Evolutionary conservation across 495 filamentous ascomycete genomes (phyloP).

Genomic region (Penicillium turbatum): DNA sequence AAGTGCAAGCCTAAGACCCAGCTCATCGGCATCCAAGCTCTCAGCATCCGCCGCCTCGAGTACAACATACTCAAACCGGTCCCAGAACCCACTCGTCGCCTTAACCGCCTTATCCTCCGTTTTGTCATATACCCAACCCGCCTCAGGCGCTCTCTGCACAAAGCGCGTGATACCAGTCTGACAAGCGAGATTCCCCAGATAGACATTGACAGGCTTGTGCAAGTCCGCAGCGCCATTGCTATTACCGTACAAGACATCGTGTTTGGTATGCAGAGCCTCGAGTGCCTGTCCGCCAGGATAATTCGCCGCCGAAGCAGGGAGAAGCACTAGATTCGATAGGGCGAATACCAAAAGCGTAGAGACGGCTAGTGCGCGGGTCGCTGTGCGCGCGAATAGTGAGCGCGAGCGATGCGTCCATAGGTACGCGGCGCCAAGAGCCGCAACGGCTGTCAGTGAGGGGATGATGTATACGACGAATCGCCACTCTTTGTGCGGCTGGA

Average conservation of each 20-base stretch:
- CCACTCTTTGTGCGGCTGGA: slow-evolving; percentile 92
- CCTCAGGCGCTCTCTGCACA: slow-evolving; percentile 41
- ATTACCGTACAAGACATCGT: slow-evolving; percentile 3
- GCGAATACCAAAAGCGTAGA: slow-evolving; percentile 58
- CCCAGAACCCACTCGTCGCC: slow-evolving; percentile 68
- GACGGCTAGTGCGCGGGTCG: slow-evolving; percentile 54
- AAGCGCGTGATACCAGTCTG: slow-evolving; percentile 95
- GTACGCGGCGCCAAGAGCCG: slow-evolving; percentile 68
- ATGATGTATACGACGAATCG: slow-evolving; percentile 90
- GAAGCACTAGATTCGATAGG: slow-evolving; percentile 59
- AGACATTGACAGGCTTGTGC: slow-evolving; percentile 43
- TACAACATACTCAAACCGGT: slow-evolving; percentile 74
- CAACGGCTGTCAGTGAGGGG: slow-evolving; percentile 72
- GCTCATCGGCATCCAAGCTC: slow-evolving; percentile 19
- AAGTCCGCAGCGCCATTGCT: neutral
- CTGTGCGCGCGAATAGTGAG: slow-evolving; percentile 29
- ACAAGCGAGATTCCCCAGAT: slow-evolving; percentile 83
- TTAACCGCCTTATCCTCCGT: slow-evolving; percentile 49
- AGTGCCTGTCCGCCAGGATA: slow-evolving; percentile 84
- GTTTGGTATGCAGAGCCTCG: slow-evolving; percentile 43
- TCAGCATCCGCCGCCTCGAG: slow-evolving; percentile 54
- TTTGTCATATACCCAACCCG: slow-evolving; percentile 53
- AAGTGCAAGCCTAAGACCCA: slow-evolving; percentile 8
- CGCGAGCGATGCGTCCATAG: slow-evolving; percentile 68
- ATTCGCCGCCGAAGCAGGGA: slow-evolving; percentile 68